Percentiles rank a stretch among this genome's conserved stretches.
Evolutionary conservation across 257 asterid genomes (phyloP).

Genomic region (Verbascum thapsus): DNA sequence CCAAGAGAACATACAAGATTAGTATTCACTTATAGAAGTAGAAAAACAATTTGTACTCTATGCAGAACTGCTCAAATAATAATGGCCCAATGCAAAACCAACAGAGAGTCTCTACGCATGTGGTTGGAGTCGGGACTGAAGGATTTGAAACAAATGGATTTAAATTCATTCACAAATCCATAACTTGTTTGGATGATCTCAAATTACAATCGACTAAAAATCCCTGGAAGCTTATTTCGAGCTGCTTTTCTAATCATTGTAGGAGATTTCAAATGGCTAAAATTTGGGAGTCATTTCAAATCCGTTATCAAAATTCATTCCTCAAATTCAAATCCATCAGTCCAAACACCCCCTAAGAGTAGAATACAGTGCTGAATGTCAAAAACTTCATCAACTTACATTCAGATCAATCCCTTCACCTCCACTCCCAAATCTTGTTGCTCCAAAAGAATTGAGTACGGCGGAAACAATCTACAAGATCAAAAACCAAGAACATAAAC

Average conservation of each 20-base stretch:
- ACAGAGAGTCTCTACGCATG: not conserved
- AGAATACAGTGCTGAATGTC: constrained; percentile 1
- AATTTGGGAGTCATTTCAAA: too few relatives aligned
- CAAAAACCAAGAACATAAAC: constrained; percentile 23
- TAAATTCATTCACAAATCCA: too few relatives aligned
- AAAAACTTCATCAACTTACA: constrained; percentile 52
- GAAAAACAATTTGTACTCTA: constrained; percentile 17
- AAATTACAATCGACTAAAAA: too few relatives aligned
- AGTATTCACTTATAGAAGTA: constrained; percentile 13
- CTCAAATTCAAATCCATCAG: too few relatives aligned
- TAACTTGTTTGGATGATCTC: too few relatives aligned
- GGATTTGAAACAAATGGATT: too few relatives aligned
- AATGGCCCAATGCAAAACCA: constrained; percentile 20
- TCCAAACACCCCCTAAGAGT: too few relatives aligned
- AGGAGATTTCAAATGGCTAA: too few relatives aligned
- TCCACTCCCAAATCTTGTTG: constrained; percentile 59
- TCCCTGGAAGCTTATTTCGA: too few relatives aligned
- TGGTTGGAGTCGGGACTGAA: too few relatives aligned
- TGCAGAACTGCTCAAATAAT: constrained; percentile 23
- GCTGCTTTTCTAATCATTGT: too few relatives aligned
- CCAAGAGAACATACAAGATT: constrained; percentile 25
- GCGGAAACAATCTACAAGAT: constrained; percentile 69
- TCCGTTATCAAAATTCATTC: too few relatives aligned
- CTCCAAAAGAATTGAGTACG: constrained; percentile 66
- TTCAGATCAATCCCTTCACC: constrained; percentile 73